These are phyloP conservation scores for Phytophthora sp. DNA, from an alignment of 352 stramenopile species.

Conservation along the genomic window DNA sequence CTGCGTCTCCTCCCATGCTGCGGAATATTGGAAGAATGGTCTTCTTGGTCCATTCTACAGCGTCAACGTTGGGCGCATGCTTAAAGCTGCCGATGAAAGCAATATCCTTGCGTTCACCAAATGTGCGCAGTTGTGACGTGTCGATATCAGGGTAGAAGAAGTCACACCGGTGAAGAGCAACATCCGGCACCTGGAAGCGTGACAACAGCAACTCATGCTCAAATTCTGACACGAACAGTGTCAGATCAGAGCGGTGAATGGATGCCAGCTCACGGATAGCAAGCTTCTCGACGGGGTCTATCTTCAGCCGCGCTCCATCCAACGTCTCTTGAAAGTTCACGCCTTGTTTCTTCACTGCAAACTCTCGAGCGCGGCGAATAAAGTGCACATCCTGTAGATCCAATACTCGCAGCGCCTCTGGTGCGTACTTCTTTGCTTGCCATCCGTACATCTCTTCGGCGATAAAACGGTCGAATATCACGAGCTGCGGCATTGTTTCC, in stretches of 20 bases:
- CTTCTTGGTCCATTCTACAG: slow-evolving; percentile 76
- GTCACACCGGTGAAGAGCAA: slow-evolving; percentile 58
- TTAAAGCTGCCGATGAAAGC: slow-evolving; percentile 94
- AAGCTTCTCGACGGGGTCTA: slow-evolving; percentile 64
- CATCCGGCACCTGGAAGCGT: slow-evolving; percentile 65
- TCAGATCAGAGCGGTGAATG: slow-evolving; percentile 81
- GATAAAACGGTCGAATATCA: slow-evolving; percentile 88
- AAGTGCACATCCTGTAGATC: slow-evolving; percentile 96
- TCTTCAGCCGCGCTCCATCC: slow-evolving; percentile 32
- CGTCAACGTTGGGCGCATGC: slow-evolving; percentile 92
- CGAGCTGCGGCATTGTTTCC: slow-evolving; percentile 62
- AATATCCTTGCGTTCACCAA: slow-evolving; percentile 58
- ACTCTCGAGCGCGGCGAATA: slow-evolving; percentile 82
- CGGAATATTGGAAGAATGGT: slow-evolving; percentile 81
- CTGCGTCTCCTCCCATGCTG: slow-evolving; percentile 21
- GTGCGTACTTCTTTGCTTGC: slow-evolving; percentile 78
- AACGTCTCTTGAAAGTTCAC: slow-evolving; percentile 43
- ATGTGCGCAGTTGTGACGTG: slow-evolving; percentile 26
- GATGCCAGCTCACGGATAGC: slow-evolving; percentile 77
- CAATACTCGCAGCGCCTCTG: slow-evolving; percentile 82
- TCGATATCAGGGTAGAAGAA: slow-evolving; percentile 67
- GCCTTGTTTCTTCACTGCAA: slow-evolving; percentile 70
- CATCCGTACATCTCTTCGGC: slow-evolving; percentile 89
- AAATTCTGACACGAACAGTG: slow-evolving; percentile 73
- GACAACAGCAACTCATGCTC: slow-evolving; percentile 64